Percentiles rank a stretch among this genome's conserved stretches.
Evolutionary conservation across 257 asterid genomes (phyloP).

Genomic region (Primulina eburnea): DNA sequence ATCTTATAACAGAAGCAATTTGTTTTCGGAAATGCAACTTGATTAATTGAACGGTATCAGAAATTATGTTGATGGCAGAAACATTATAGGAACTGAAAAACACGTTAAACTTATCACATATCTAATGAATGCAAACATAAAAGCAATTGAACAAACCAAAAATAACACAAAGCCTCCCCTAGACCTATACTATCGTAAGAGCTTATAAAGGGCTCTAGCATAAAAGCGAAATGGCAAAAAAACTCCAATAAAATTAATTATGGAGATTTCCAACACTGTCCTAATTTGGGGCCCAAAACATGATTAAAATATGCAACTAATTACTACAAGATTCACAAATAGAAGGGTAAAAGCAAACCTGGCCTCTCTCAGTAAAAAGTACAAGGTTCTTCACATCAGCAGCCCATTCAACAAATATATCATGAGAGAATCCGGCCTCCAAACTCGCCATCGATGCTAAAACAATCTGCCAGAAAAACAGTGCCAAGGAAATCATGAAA

Average conservation of each 20-base stretch:
- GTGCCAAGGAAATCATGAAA: conserved; percentile 20
- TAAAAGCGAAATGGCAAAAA: not conserved
- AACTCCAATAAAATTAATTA: not conserved
- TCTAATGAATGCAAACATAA: not conserved
- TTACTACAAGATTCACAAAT: conserved; percentile 10
- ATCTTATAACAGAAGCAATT: conserved; percentile 12
- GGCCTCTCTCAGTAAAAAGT: conserved; percentile 96
- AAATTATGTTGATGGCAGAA: conserved; percentile 2
- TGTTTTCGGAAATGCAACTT: conserved; percentile 1
- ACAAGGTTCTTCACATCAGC: conserved; percentile 92
- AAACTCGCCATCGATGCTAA: conserved; percentile 96
- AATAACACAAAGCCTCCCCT: not conserved
- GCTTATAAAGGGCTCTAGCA: conserved; percentile 7
- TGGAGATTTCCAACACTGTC: conserved; percentile 13
- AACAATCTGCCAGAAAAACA: conserved; percentile 59
- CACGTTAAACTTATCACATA: not conserved
- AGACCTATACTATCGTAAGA: conserved; percentile 4
- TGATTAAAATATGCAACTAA: too few species aligned
- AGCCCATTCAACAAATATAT: conserved; percentile 97
- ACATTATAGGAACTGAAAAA: not conserved
- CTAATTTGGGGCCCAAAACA: conserved; percentile 20
- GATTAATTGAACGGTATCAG: not conserved
- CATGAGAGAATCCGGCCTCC: conserved; percentile 96
- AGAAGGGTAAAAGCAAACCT: conserved; percentile 52
- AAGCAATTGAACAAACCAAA: not conserved